A percentile compares a stretch with the other conserved stretches of the same genome.
Evolutionary conservation across 768 basidiomycete genomes (phyloP).

Genomic region (Terana coerulea): DNA sequence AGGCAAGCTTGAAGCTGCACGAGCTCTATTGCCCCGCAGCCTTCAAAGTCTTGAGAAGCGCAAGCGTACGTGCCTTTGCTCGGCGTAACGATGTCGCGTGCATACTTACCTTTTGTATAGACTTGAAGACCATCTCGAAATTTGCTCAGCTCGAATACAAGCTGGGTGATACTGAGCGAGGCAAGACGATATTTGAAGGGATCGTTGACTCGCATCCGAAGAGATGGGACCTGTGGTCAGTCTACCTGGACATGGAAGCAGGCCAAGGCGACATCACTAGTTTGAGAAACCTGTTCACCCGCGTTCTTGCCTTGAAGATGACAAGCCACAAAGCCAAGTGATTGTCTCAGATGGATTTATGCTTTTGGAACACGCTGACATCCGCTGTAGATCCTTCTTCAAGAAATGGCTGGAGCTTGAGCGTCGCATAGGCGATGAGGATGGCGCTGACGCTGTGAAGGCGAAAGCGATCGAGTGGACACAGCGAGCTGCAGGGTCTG

Average conservation of each 20-base stretch:
- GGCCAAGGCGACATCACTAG: constrained; percentile 74
- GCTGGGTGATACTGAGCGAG: constrained; percentile 89
- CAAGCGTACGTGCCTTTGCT: constrained; percentile 64
- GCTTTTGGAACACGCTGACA: background rate
- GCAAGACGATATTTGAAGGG: constrained; percentile 94
- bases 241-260: constrained; percentile 97
- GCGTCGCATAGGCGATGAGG: constrained; percentile 80
- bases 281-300: constrained; percentile 83
- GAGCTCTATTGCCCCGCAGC: constrained; percentile 82
- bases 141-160: constrained; percentile 97
- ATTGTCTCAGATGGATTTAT: constrained; percentile 27
- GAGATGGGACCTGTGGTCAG: constrained; percentile 91
- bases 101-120: constrained; percentile 37
- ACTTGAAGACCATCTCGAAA: constrained; percentile 91
- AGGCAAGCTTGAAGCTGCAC: constrained; percentile 72
- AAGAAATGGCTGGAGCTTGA: constrained; percentile 97
- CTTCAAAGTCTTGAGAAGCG: constrained; percentile 90
- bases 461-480: constrained; percentile 91
- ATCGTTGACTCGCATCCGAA: constrained; percentile 95
- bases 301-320: constrained; percentile 80
- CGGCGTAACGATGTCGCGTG: constrained; percentile 1
- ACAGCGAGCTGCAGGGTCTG: constrained; percentile 42
- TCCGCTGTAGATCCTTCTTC: constrained; percentile 71
- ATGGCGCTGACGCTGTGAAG: constrained; percentile 78
- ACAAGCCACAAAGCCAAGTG: constrained; percentile 96